phyloP scores from a whole-genome alignment of 192 early-diverging fungal genomes.

The Coemansia sp. region DNA sequence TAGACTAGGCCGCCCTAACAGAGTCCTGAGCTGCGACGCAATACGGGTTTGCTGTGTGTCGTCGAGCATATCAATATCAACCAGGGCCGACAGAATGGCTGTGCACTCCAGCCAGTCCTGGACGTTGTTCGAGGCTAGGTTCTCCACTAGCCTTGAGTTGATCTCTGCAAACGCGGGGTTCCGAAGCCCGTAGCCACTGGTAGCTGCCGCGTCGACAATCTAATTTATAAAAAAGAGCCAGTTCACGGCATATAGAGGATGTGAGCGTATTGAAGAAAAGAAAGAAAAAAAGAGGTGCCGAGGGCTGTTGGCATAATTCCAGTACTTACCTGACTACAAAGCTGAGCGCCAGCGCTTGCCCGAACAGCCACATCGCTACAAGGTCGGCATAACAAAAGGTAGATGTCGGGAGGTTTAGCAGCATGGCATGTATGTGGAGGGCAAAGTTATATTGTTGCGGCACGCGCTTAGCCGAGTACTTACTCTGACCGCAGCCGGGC shows the following conservation, averaged over 20 bases:
- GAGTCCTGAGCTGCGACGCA: constrained; percentile 15
- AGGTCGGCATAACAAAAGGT: background rate
- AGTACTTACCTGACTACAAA: constrained; percentile 28
- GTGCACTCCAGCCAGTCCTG: constrained; percentile 31
- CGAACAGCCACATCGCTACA: constrained; percentile 27
- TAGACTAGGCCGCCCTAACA: constrained; percentile 21
- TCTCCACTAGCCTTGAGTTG: constrained; percentile 12
- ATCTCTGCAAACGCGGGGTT: constrained; percentile 31
- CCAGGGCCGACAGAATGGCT: constrained; percentile 34
- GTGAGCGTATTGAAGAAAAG: background rate
- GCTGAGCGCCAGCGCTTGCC: constrained; percentile 5
- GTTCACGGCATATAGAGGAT: background rate
- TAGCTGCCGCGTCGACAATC: constrained; percentile 25
- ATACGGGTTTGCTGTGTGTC: constrained; percentile 37
- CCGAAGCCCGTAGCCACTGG: constrained; percentile 13
- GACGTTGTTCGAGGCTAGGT: constrained; percentile 3
- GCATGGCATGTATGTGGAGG: background rate
- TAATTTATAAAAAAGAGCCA: constrained; percentile 6
- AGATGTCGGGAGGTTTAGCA: background rate
- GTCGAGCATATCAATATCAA: constrained; percentile 36
- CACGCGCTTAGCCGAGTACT: background rate
- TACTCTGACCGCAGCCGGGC: constrained; percentile 23
- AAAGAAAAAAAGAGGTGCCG: no score
- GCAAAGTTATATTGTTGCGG: no score
- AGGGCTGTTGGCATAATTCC: background rate